Evolutionary conservation across 2,329 filamentous ascomycete species (phyloP).

Genomic region (Knufia petricola): DNA sequence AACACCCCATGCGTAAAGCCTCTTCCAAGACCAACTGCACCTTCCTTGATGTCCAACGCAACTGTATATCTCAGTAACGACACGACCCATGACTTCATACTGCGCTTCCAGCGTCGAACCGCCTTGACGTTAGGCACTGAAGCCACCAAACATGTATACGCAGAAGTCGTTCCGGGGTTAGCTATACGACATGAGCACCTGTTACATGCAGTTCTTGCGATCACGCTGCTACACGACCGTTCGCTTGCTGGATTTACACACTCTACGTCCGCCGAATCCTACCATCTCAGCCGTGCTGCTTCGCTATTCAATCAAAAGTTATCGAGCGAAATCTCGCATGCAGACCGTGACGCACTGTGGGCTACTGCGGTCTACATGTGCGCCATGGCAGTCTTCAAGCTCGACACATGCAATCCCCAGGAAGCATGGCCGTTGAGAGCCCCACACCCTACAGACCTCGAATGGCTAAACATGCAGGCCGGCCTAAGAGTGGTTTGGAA

Average conservation of each 20-base stretch:
- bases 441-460: slow-evolving; percentile 37
- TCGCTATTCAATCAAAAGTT: slow-evolving; percentile 33
- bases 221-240: slow-evolving; percentile 47
- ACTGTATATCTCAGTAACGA: not conserved
- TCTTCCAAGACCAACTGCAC: not conserved
- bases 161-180: slow-evolving; percentile 10
- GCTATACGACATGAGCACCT: slow-evolving; percentile 2
- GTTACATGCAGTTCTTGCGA: slow-evolving; percentile 41
- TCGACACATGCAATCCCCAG: slow-evolving; percentile 32
- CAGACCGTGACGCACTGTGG: slow-evolving; percentile 40
- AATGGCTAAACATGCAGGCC: slow-evolving; percentile 50
- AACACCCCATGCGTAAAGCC: not conserved
- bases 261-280: slow-evolving; percentile 31
- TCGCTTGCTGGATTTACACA: slow-evolving; percentile 25
- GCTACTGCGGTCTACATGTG: slow-evolving; percentile 37
- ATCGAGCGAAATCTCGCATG: slow-evolving; percentile 9
- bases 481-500: slow-evolving; percentile 48
- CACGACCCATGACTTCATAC: not conserved
- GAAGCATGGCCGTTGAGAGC: slow-evolving; percentile 49
- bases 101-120: slow-evolving; percentile 15
- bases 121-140: slow-evolving; percentile 15
- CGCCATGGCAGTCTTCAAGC: slow-evolving; percentile 33
- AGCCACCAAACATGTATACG: slow-evolving; percentile 9
- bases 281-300: slow-evolving; percentile 36
- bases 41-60: not conserved